Percentiles rank a stretch among this genome's conserved stretches.
Evolutionary conservation across 257 asterid species (phyloP).

Genomic region (Mitragyna speciosa): DNA sequence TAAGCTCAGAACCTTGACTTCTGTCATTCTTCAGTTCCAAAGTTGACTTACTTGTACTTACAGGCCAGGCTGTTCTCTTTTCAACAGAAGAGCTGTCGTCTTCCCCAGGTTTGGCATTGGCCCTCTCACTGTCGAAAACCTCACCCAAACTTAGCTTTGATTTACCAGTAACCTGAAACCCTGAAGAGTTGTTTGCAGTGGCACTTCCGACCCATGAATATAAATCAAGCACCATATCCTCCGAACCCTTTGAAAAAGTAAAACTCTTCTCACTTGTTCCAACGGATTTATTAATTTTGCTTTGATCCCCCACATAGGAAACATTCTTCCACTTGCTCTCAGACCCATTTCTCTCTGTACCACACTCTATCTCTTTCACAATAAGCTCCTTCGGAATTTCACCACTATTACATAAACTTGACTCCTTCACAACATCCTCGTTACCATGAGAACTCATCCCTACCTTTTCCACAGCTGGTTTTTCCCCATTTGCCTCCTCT

Average conservation of each 20-base stretch:
- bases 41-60: constrained; percentile 44
- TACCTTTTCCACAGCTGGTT: constrained; percentile 35
- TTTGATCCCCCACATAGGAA: constrained; percentile 45
- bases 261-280: constrained; percentile 59
- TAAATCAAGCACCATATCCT: constrained; percentile 65
- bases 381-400: constrained; percentile 76
- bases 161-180: constrained; percentile 58
- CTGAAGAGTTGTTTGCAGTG: constrained; percentile 41
- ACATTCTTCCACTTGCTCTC: constrained; percentile 55
- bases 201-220: constrained; percentile 43
- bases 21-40: constrained; percentile 31
- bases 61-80: constrained; percentile 57
- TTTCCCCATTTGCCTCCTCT: constrained; percentile 53
- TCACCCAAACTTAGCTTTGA: constrained; percentile 40
- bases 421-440: constrained; percentile 41
- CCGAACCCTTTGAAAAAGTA: constrained; percentile 54
- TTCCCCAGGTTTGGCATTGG: constrained; percentile 42
- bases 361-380: constrained; percentile 85
- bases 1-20: constrained; percentile 48
- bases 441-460: constrained; percentile 30
- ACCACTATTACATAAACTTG: constrained; percentile 29
- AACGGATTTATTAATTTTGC: constrained; percentile 44
- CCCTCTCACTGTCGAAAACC: constrained; percentile 41
- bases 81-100: constrained; percentile 47
- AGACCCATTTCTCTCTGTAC: constrained; percentile 52